A percentile compares a stretch with the other conserved stretches of the same genome.
Conservation (phyloP, 768 basidiomycete genomes). For the Hebeloma cylindrosporum region DNA sequence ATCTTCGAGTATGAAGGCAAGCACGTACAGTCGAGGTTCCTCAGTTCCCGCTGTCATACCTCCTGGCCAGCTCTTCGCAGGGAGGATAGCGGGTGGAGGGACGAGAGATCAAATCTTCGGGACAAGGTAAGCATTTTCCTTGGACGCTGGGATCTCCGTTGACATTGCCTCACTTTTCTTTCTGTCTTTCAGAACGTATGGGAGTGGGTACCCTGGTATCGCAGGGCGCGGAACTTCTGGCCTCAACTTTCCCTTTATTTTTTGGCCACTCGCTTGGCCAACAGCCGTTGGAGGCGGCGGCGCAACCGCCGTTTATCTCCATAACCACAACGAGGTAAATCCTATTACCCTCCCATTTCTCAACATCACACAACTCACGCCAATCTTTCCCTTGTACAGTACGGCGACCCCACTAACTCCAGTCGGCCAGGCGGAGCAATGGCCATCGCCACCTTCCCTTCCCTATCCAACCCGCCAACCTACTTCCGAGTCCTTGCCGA, state of each 20-base stretch:
- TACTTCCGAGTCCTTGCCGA: slow-evolving; percentile 47
- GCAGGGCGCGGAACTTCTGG: slow-evolving; percentile 42
- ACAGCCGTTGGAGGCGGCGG: slow-evolving; percentile 20
- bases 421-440: slow-evolving; percentile 48
- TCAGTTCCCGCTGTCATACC: slow-evolving; percentile 33
- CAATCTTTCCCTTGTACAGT: slow-evolving; percentile 30
- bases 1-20: too few species aligned
- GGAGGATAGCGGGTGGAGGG: slow-evolving; percentile 50
- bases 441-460: slow-evolving; percentile 40
- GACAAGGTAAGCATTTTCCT: slow-evolving; percentile 32
- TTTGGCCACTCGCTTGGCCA: slow-evolving; percentile 60
- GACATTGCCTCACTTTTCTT: background rate
- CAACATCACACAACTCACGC: background rate
- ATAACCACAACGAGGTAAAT: slow-evolving; percentile 37
- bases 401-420: slow-evolving; percentile 41
- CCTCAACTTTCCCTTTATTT: slow-evolving; percentile 57
- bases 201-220: slow-evolving; percentile 60
- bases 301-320: slow-evolving; percentile 24
- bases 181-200: slow-evolving; percentile 42
- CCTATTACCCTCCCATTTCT: too few species aligned
- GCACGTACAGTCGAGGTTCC: slow-evolving; percentile 18
- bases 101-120: slow-evolving; percentile 43
- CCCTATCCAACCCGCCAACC: slow-evolving; percentile 32
- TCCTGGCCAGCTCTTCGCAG: slow-evolving; percentile 40
- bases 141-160: background rate